Evolutionary conservation across 768 basidiomycete species (phyloP).

Genomic region (Gautieria morchelliformis): DNA sequence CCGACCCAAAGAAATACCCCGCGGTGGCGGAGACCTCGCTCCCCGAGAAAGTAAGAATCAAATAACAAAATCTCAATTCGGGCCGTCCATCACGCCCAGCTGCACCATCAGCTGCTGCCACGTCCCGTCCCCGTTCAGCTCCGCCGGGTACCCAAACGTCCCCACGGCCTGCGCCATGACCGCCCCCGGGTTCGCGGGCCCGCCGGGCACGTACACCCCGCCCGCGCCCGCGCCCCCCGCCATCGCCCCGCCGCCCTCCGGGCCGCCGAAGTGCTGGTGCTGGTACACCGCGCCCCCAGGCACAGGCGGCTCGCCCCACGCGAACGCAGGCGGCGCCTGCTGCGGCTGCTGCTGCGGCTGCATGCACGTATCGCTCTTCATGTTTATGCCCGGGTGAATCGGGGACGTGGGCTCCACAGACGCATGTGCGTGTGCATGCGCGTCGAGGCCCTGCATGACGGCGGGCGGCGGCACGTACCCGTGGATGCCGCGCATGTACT

Average conservation of each 20-base stretch:
- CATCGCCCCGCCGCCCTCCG: neutral
- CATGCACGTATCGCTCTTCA: neutral
- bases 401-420: neutral
- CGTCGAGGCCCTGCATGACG: neutral
- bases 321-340: neutral
- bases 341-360: too few relatives aligned
- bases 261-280: neutral
- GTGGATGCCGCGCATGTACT: conserved; percentile 22
- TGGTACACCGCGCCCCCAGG: neutral
- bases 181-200: neutral
- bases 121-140: conserved; percentile 6
- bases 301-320: neutral
- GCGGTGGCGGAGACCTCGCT: too few relatives aligned
- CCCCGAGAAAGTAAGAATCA: too few relatives aligned
- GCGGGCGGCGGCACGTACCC: conserved; percentile 10
- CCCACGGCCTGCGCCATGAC: conserved; percentile 6
- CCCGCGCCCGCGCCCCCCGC: too few relatives aligned
- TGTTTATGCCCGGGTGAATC: neutral
- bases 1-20: too few relatives aligned
- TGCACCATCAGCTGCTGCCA: conserved; percentile 9
- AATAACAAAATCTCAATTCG: neutral
- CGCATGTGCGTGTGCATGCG: neutral
- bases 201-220: neutral
- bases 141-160: neutral
- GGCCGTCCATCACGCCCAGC: conserved; percentile 6